phyloP scores from a whole-genome alignment of 306 rosid species.

The Chamaecrista fasciculata region DNA sequence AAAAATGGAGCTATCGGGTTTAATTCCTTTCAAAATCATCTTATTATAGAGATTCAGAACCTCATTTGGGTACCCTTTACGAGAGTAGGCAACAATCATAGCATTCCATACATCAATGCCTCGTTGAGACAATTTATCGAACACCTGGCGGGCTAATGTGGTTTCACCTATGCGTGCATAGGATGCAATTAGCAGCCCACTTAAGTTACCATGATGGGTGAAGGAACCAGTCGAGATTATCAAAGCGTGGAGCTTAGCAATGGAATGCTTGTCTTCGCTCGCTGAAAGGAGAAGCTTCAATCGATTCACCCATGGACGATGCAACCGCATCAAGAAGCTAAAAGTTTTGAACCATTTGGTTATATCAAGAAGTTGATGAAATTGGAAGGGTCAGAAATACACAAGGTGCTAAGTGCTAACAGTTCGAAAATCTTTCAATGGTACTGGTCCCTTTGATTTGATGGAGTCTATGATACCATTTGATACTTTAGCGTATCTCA shows the following conservation, averaged over 20 bases:
- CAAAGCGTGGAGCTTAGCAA: conserved; percentile 43
- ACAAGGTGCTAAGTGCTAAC: too few species aligned
- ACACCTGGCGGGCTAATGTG: conserved; percentile 36
- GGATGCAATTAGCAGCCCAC: conserved; percentile 29
- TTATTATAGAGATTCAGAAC: conserved; percentile 30
- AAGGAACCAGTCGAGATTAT: conserved; percentile 29
- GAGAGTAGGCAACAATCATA: conserved; percentile 42
- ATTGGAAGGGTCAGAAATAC: neutral
- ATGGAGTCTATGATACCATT: too few species aligned
- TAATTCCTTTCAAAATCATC: conserved; percentile 36
- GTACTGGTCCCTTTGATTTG: too few species aligned
- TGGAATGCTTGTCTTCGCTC: conserved; percentile 34
- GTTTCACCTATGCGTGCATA: conserved; percentile 28
- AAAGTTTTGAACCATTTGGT: neutral
- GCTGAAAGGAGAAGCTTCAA: conserved; percentile 34
- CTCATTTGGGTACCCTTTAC: conserved; percentile 27
- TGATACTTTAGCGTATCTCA: too few species aligned
- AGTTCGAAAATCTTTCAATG: too few species aligned
- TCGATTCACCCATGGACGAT: conserved; percentile 33
- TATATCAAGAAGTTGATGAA: neutral
- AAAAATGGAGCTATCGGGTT: conserved; percentile 47
- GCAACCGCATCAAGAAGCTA: conserved; percentile 24
- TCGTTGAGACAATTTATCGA: conserved; percentile 36
- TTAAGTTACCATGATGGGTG: conserved; percentile 22
- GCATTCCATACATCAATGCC: conserved; percentile 43